Conservation (phyloP, 306 rosid genomes). For the Quercus aquifolioides region DNA sequence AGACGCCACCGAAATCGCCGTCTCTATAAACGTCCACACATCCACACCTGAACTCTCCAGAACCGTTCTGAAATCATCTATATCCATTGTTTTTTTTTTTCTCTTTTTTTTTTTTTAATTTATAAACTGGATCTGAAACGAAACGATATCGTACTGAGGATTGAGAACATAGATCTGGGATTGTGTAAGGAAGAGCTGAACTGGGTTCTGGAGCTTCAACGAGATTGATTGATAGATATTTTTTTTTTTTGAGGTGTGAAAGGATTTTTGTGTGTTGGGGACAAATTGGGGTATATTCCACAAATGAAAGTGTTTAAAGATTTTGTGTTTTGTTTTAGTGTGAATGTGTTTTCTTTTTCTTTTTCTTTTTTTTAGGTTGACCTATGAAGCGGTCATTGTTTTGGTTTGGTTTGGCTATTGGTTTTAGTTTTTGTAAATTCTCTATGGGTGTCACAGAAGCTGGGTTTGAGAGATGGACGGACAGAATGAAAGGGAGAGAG, state of each 20-base stretch:
- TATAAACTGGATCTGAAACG: conserved; percentile 16
- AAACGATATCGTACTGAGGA: neutral
- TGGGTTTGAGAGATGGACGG: conserved; percentile 25
- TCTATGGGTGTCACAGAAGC: conserved; percentile 2
- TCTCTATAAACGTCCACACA: conserved; percentile 76
- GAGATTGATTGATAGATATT: neutral
- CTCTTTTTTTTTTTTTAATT: no score
- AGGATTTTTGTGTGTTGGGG: neutral
- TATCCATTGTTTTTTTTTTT: conserved; percentile 44
- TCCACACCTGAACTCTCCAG: conserved; percentile 78
- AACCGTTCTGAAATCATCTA: conserved; percentile 79
- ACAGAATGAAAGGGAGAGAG: neutral
- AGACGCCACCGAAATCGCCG: conserved; percentile 82
- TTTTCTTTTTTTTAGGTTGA: neutral
- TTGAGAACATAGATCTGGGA: conserved; percentile 33
- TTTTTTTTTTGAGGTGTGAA: neutral
- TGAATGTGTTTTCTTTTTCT: neutral
- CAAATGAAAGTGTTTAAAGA: neutral
- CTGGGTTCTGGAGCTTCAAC: neutral
- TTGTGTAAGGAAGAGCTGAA: neutral
- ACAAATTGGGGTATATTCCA: conserved; percentile 3
- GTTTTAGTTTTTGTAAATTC: neutral
- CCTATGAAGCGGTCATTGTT: neutral
- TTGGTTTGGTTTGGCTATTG: neutral
- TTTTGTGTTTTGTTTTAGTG: neutral